phyloP scores from a whole-genome alignment of 148 eudicot species.

The Amaranthus palmeri region DNA sequence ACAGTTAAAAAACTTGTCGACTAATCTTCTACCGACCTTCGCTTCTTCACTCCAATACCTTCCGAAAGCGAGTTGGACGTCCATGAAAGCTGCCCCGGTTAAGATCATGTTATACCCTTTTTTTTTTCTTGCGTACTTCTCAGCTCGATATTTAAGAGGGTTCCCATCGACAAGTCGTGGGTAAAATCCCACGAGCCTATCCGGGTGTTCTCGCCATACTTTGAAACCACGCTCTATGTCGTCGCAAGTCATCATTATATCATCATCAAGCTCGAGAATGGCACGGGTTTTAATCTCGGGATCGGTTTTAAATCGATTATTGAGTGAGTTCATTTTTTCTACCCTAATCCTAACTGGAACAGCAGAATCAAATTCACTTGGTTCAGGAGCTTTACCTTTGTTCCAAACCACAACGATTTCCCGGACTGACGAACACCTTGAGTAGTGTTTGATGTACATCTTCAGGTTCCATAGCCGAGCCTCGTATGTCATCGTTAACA shows the following conservation, averaged over 20 bases:
- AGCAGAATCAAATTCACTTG: conserved; percentile 68
- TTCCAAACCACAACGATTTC: conserved; percentile 95
- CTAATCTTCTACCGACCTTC: conserved; percentile 54
- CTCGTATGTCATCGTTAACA: conserved; percentile 88
- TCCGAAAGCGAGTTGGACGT: conserved; percentile 46
- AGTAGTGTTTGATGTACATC: conserved; percentile 80
- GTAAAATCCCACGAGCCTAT: conserved; percentile 83
- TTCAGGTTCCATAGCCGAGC: conserved; percentile 93
- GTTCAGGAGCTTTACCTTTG: conserved; percentile 70
- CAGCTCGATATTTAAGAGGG: conserved; percentile 59
- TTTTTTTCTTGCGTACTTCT: conserved; percentile 70
- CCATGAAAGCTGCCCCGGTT: conserved; percentile 93
- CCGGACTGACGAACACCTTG: conserved; percentile 86
- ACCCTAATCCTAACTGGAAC: conserved; percentile 80
- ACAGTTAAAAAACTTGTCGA: conserved; percentile 70
- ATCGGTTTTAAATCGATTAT: conserved; percentile 74
- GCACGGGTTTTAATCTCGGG: conserved; percentile 69
- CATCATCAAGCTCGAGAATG: conserved; percentile 91
- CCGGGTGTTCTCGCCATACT: conserved; percentile 89
- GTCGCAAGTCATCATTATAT: conserved; percentile 88
- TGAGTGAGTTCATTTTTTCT: conserved; percentile 76
- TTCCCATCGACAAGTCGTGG: conserved; percentile 59
- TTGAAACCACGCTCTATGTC: conserved; percentile 85
- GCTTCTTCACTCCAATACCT: conserved; percentile 87
- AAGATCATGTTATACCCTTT: conserved; percentile 84